Conservation (phyloP, 768 basidiomycete genomes). For the Mycena metata region DNA sequence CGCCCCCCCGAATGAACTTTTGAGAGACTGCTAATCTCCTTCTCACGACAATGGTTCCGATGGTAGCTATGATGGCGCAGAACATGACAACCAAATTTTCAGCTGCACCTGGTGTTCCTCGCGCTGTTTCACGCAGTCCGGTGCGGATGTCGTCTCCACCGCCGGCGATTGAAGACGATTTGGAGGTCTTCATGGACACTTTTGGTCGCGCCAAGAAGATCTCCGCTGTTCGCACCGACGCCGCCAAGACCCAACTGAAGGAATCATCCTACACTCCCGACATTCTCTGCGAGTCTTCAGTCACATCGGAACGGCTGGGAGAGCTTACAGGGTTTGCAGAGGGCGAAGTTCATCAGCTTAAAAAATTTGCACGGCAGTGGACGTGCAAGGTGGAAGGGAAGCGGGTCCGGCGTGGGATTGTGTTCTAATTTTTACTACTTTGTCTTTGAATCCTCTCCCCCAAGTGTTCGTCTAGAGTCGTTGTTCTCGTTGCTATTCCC, state of each 20-base stretch:
- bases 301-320: not conserved
- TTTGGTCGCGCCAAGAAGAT: conserved; percentile 12
- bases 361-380: conserved; percentile 17
- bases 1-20: conserved; percentile 5
- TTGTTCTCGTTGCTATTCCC: not conserved
- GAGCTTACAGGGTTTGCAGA: conserved; percentile 12
- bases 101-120: not conserved
- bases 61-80: conserved; percentile 23
- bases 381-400: conserved; percentile 10
- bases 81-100: conserved; percentile 15
- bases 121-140: conserved; percentile 2
- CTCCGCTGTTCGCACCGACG: not conserved
- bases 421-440: conserved; percentile 2
- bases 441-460: too few relatives aligned
- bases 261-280: conserved; percentile 4
- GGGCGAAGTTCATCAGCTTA: conserved; percentile 15
- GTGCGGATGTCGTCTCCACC: not conserved
- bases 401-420: not conserved
- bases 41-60: conserved; percentile 10
- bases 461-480: too few relatives aligned
- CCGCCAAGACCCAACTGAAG: conserved; percentile 1
- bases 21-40: conserved; percentile 12
- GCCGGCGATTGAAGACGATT: conserved; percentile 1
- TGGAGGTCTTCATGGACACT: conserved; percentile 14
- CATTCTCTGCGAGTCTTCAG: not conserved